Evolutionary conservation across 768 basidiomycete species (phyloP), one percentile per base, ranked within the genome.

Genomic region (Chlorophyllum brunneum): DNA sequence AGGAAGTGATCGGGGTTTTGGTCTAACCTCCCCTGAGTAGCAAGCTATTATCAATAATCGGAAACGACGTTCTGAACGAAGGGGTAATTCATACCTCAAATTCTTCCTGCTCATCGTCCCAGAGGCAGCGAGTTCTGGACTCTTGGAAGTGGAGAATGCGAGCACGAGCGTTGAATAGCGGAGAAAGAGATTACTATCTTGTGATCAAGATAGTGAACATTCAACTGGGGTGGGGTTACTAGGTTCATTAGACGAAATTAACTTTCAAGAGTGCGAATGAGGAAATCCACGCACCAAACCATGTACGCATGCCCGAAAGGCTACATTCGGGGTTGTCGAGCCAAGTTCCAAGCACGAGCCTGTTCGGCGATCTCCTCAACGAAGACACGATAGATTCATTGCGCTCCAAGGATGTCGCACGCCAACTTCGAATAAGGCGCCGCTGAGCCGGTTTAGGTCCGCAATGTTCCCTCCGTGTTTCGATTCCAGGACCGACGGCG

Each of bases 381-480:
- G 44, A 60, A 55, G 54, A 56, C 60, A 53, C 58, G 63, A 58
- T 52, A 65, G 59, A 70, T 68, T 66, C 69, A 66, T 39, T 53
- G 33, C 34, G 38, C 54, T 52, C 56, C 55, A 46, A 64, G 56
- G 60, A 60, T 66, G 53, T 72, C 70, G 53, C 60, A 66, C 41
- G 68, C 67, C 43, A 59, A 51, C 52, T 67, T 61, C 47, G 71
- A 72, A 60, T 74, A 70, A 39, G 63, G 73, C 61, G 61, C 66
- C 62, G 63, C 49, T 54, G 63, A 64, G 38, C 67, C 60, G 61
- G 78, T 16, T 37, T 36, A 27, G 30, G 42, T 20, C 27, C 24
- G 15, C 27, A 38, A 48, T 22, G 15, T 26, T 29, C 15, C 26
- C 38, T 40, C 34, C 34, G 34, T 15, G 18, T 24, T 49, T 49